Evolutionary conservation across 805 yeast genomes (phyloP).

Genomic region (Candida xiaguanensis): DNA sequence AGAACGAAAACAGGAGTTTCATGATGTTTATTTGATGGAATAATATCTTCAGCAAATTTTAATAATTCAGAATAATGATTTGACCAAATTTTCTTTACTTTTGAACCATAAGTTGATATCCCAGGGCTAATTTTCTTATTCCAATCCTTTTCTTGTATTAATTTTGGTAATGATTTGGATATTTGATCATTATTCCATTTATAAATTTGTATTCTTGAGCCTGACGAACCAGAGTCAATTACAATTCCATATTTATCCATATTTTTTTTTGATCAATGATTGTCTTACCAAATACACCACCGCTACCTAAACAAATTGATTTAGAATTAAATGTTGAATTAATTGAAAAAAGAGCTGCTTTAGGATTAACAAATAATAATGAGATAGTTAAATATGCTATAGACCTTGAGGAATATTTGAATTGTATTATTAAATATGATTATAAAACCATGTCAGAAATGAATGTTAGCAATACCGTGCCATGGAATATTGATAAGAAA

Average conservation of each 20-base stretch:
- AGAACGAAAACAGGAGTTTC: slow-evolving; percentile 86
- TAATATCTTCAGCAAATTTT: slow-evolving; percentile 61
- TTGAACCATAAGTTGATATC: slow-evolving; percentile 56
- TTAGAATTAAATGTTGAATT: slow-evolving; percentile 5
- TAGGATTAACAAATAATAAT: slow-evolving; percentile 15
- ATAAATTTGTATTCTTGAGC: slow-evolving; percentile 83
- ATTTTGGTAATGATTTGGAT: slow-evolving; percentile 57
- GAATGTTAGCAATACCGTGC: background rate
- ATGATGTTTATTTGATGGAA: slow-evolving; percentile 57
- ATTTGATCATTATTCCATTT: slow-evolving; percentile 63
- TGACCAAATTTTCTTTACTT: slow-evolving; percentile 59
- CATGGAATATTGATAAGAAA: background rate
- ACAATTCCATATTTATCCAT: slow-evolving; percentile 70
- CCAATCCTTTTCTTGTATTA: slow-evolving; percentile 66
- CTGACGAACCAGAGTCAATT: slow-evolving; percentile 93
- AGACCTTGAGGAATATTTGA: slow-evolving; percentile 30
- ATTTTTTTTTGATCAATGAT: slow-evolving; percentile 18
- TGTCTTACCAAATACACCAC: slow-evolving; percentile 33
- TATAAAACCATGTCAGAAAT: background rate
- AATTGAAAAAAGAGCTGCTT: slow-evolving; percentile 16
- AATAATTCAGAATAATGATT: slow-evolving; percentile 66
- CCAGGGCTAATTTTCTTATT: slow-evolving; percentile 77
- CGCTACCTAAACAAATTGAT: slow-evolving; percentile 16
- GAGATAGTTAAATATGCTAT: slow-evolving; percentile 29
- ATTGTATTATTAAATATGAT: background rate